Percentiles rank a stretch among this genome's conserved stretches.
Conservation (phyloP, 345 rosid genomes). For the Camelina laxa region DNA sequence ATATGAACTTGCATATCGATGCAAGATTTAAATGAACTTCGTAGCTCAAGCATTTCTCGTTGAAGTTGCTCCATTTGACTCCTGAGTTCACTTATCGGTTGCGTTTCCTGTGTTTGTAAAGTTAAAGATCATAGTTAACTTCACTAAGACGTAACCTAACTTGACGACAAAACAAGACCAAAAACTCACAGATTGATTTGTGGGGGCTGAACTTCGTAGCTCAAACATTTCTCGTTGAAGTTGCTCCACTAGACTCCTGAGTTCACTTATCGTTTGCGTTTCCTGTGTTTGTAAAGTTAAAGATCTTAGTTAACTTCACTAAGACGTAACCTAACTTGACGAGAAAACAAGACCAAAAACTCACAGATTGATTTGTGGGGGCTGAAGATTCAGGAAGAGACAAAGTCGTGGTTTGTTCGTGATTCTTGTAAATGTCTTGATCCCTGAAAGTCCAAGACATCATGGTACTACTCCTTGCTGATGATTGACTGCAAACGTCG, state of each 20-base stretch:
- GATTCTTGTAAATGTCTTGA: constrained; percentile 48
- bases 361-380: constrained; percentile 51
- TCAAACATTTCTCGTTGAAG: constrained; percentile 73
- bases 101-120: constrained; percentile 59
- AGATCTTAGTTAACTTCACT: constrained; percentile 22
- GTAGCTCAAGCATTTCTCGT: constrained; percentile 68
- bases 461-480: constrained; percentile 43
- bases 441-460: constrained; percentile 62
- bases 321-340: constrained; percentile 3
- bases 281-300: constrained; percentile 50
- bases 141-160: constrained; percentile 19
- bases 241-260: constrained; percentile 72
- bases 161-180: not conserved
- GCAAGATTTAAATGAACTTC: constrained; percentile 60
- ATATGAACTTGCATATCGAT: constrained; percentile 65
- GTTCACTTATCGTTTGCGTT: constrained; percentile 62
- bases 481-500: constrained; percentile 52
- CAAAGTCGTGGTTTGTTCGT: constrained; percentile 44
- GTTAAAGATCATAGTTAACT: constrained; percentile 16
- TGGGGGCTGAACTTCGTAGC: constrained; percentile 49
- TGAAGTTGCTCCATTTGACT: constrained; percentile 74
- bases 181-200: not conserved
- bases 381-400: constrained; percentile 39
- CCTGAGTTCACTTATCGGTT: constrained; percentile 64
- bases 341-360: constrained; percentile 29